Conservation (phyloP, 75 land plant species). For the Picea sitchensis region DNA sequence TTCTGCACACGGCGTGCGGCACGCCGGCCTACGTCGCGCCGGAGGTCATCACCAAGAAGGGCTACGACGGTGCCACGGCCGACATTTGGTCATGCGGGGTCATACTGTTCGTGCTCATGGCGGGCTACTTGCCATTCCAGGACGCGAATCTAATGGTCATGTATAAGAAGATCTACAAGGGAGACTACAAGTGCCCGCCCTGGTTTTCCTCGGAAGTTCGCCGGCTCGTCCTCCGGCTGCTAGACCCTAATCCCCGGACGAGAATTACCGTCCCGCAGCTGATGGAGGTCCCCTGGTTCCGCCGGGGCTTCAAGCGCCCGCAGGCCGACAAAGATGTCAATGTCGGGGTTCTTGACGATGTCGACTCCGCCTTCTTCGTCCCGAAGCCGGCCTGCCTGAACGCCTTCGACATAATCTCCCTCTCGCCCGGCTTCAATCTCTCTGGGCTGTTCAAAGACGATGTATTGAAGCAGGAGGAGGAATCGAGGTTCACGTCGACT, state of each 20-base stretch:
- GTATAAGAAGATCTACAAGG: conserved; percentile 32
- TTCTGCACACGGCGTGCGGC: conserved; percentile 65
- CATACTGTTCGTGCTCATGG: conserved; percentile 26
- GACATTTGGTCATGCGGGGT: conserved; percentile 64
- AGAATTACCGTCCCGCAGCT: conserved; percentile 15
- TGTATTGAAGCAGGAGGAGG: conserved; percentile 15
- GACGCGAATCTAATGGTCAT: conserved; percentile 7
- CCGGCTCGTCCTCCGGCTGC: conserved; percentile 22
- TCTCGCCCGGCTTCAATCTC: conserved; percentile 33
- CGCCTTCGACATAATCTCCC: conserved; percentile 41
- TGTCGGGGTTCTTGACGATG: neutral
- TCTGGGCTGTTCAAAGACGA: conserved; percentile 31
- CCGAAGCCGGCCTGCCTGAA: conserved; percentile 29
- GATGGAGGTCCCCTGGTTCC: conserved; percentile 21
- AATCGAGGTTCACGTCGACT: conserved; percentile 28
- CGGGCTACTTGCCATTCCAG: conserved; percentile 18
- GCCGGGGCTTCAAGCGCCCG: neutral
- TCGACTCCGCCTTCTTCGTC: neutral
- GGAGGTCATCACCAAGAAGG: conserved; percentile 47
- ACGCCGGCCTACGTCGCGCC: conserved; percentile 71
- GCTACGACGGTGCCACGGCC: conserved; percentile 50
- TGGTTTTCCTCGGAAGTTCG: conserved; percentile 47
- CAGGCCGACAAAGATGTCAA: neutral
- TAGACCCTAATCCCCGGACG: conserved; percentile 44
- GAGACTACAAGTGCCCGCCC: conserved; percentile 36